phyloP scores from a whole-genome alignment of 2,329 filamentous ascomycete genomes.

The Colletotrichum abscissum region DNA sequence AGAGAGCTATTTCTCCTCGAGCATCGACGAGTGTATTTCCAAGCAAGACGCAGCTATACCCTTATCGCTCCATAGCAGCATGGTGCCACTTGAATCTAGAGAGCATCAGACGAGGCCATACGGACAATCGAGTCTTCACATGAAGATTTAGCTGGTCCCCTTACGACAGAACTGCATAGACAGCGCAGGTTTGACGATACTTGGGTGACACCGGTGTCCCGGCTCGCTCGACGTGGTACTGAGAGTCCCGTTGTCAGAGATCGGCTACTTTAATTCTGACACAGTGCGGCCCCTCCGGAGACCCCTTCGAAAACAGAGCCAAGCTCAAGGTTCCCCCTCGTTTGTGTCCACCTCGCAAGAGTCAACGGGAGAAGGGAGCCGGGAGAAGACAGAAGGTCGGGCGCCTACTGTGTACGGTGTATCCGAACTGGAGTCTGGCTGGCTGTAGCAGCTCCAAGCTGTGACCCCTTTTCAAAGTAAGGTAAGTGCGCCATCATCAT shows the following conservation, averaged over 20 bases:
- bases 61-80: not conserved
- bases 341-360: not conserved
- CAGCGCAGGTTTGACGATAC: not conserved
- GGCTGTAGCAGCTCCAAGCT: not conserved
- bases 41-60: not conserved
- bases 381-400: not conserved
- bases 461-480: not conserved
- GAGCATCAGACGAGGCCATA: not conserved
- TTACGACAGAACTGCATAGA: not conserved
- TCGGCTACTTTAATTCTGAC: constrained; percentile 23
- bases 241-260: constrained; percentile 12
- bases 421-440: no score
- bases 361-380: not conserved
- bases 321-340: not conserved
- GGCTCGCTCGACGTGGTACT: constrained; percentile 9
- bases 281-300: constrained; percentile 15
- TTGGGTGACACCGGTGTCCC: constrained; percentile 14
- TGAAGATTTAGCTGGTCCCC: not conserved
- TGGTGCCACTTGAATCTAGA: not conserved
- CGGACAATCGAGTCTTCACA: not conserved
- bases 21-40: not conserved
- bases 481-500: not conserved
- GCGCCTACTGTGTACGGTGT: not conserved
- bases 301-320: not conserved
- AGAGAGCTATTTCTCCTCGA: not conserved